A percentile compares a stretch with the other conserved stretches of the same genome.
phyloP scores from a whole-genome alignment of 2,329 filamentous ascomycete species.

The Epichloe bromicola region DNA sequence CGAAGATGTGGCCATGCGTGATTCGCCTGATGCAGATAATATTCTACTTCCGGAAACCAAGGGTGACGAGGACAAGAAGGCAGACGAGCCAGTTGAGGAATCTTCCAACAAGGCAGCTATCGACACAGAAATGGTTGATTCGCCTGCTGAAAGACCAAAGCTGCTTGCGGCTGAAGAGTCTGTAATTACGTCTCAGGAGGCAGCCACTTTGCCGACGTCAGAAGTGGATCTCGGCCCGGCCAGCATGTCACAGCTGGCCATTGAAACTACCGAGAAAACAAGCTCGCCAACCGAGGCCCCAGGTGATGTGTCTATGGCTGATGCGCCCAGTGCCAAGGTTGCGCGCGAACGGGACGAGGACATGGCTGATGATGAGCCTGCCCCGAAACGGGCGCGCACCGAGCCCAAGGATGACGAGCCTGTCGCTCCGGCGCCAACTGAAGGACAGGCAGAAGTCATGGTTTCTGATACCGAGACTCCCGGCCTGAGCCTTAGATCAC shows the following conservation, averaged over 20 bases:
- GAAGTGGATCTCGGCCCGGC: slow-evolving; percentile 24
- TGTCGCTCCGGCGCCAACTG: slow-evolving; percentile 7
- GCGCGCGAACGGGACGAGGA: slow-evolving; percentile 72
- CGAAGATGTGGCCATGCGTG: slow-evolving; percentile 1
- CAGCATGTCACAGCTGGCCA: slow-evolving; percentile 26
- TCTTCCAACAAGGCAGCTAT: not conserved
- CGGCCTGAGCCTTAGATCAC: slow-evolving; percentile 7
- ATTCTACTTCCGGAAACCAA: not conserved
- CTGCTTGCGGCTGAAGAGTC: slow-evolving; percentile 9
- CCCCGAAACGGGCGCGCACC: slow-evolving; percentile 70
- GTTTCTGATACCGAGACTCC: slow-evolving; percentile 5
- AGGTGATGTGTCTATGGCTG: slow-evolving; percentile 39
- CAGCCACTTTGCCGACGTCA: slow-evolving; percentile 14
- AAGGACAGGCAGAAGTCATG: slow-evolving; percentile 1
- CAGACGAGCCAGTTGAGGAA: not conserved
- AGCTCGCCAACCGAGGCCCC: slow-evolving; percentile 16
- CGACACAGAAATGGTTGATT: slow-evolving; percentile 17
- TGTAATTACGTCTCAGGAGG: slow-evolving; percentile 6
- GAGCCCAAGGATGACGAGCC: slow-evolving; percentile 36
- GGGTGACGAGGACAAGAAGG: not conserved
- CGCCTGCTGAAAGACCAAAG: slow-evolving; percentile 8
- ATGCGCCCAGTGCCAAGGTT: slow-evolving; percentile 46
- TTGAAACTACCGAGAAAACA: slow-evolving; percentile 21
- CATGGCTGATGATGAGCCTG: slow-evolving; percentile 47
- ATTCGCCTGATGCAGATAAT: not conserved